A percentile compares a stretch with the other conserved stretches of the same genome.
Conservation (phyloP, 192 early-diverging fungal genomes). For the Endogone sp. region DNA sequence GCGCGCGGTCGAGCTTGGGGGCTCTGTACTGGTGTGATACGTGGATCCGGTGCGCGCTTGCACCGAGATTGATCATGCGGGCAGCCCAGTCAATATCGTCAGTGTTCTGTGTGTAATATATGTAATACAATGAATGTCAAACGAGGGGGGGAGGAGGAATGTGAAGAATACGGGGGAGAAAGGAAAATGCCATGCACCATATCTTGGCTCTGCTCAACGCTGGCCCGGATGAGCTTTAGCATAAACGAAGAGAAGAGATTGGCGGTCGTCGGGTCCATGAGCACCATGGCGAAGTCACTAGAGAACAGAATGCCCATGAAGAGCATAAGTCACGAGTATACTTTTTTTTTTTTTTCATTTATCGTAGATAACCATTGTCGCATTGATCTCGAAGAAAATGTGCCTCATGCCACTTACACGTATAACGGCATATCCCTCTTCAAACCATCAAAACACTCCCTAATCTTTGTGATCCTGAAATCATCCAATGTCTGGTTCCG, state of each 20-base stretch:
- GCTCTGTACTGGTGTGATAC: slow-evolving; percentile 37
- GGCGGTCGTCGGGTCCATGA: slow-evolving; percentile 49
- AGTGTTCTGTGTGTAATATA: background rate
- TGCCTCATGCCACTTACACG: slow-evolving; percentile 26
- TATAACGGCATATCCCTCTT: slow-evolving; percentile 44
- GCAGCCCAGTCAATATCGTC: slow-evolving; percentile 38
- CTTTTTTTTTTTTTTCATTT: background rate
- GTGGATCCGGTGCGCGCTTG: slow-evolving; percentile 41
- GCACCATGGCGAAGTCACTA: slow-evolving; percentile 55
- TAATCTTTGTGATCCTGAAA: slow-evolving; percentile 45
- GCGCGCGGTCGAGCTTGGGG: slow-evolving; percentile 44
- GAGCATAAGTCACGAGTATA: background rate
- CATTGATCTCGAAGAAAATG: no score
- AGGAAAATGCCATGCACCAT: background rate
- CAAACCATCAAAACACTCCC: slow-evolving; percentile 50
- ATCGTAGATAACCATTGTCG: background rate
- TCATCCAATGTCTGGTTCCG: slow-evolving; percentile 53
- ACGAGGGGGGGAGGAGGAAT: background rate
- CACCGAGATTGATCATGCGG: slow-evolving; percentile 48
- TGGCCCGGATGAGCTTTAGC: slow-evolving; percentile 25
- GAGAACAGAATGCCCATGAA: no score
- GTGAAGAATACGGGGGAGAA: background rate
- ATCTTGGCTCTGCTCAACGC: background rate
- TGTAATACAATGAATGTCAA: background rate
- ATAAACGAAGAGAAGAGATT: slow-evolving; percentile 50